A percentile compares a stretch with the other conserved stretches of the same genome.
These are phyloP conservation scores for Aspergillus transmontanensis DNA, from an alignment of 2,329 filamentous ascomycete genomes.

Conservation along the genomic window DNA sequence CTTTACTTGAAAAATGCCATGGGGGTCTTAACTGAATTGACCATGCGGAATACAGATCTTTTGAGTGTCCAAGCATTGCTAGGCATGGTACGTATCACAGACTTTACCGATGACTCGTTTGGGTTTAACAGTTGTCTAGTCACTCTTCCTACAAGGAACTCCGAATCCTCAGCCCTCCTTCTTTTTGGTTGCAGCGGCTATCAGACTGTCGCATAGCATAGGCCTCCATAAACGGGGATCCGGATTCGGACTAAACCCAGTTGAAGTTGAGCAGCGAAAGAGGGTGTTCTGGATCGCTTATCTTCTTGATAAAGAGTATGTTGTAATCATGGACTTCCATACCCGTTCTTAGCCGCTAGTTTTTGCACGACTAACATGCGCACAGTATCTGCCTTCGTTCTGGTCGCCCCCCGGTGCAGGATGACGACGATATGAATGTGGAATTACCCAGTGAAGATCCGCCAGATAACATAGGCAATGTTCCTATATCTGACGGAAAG, in stretches of 20 bases:
- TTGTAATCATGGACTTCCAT: conserved; percentile 6
- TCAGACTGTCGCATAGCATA: conserved; percentile 88
- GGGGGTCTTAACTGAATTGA: conserved; percentile 87
- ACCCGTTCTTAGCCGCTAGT: not conserved
- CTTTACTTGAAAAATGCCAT: conserved; percentile 95
- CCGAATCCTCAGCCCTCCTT: conserved; percentile 95
- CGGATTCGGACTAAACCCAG: conserved; percentile 88
- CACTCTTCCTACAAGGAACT: conserved; percentile 91
- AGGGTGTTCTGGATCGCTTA: conserved; percentile 78
- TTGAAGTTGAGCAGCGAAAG: conserved; percentile 89
- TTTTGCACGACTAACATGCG: conserved; percentile 15
- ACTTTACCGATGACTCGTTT: not conserved
- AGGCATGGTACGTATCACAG: conserved; percentile 66
- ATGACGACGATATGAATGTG: conserved; percentile 90
- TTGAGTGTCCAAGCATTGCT: conserved; percentile 91
- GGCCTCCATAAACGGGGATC: conserved; percentile 92
- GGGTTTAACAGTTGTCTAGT: conserved; percentile 42
- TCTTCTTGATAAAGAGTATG: conserved; percentile 70
- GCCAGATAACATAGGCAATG: conserved; percentile 89
- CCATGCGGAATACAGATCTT: conserved; percentile 93
- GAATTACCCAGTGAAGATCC: conserved; percentile 91
- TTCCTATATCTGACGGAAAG: conserved; percentile 83
- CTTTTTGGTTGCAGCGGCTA: conserved; percentile 85
- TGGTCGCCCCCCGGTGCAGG: conserved; percentile 71
- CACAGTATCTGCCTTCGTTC: conserved; percentile 67